phyloP scores from a whole-genome alignment of 2,329 filamentous ascomycete species.

The Leptoxyphium fumago region DNA sequence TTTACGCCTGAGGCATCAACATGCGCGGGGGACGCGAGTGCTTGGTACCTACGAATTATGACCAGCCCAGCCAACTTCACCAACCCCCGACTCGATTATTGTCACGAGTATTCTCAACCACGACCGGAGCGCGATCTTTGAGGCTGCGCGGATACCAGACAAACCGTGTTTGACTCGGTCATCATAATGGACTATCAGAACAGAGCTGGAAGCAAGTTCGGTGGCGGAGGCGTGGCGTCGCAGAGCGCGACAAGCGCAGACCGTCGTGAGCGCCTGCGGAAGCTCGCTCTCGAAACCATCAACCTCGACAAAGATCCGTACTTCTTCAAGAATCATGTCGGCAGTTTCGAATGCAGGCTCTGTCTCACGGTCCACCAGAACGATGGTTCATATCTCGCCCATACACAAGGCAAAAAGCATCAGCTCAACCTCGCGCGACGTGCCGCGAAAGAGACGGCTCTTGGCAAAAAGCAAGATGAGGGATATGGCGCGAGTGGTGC shows the following conservation, averaged over 20 bases:
- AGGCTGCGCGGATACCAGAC: too few relatives aligned
- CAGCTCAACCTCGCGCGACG: slow-evolving; percentile 94
- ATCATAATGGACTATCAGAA: slow-evolving; percentile 44
- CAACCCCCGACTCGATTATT: too few relatives aligned
- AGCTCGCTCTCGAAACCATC: slow-evolving; percentile 96
- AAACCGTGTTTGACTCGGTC: neutral
- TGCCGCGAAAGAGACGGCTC: slow-evolving; percentile 87
- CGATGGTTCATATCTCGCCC: slow-evolving; percentile 94
- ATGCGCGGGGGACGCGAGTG: too few relatives aligned
- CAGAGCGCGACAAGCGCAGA: slow-evolving; percentile 89
- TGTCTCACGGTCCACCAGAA: slow-evolving; percentile 98
- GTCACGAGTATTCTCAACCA: too few relatives aligned
- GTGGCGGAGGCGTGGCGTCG: slow-evolving; percentile 90
- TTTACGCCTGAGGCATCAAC: too few relatives aligned
- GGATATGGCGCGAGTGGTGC: slow-evolving; percentile 49
- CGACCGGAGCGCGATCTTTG: too few relatives aligned
- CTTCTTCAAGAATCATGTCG: slow-evolving; percentile 99
- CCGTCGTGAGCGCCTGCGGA: slow-evolving; percentile 89
- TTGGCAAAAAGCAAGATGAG: slow-evolving; percentile 58
- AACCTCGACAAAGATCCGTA: slow-evolving; percentile 99
- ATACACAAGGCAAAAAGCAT: slow-evolving; percentile 97
- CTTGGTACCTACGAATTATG: too few relatives aligned
- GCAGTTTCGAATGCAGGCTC: slow-evolving; percentile 92
- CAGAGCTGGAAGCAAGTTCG: slow-evolving; percentile 92
- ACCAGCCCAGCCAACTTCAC: too few relatives aligned